These are phyloP conservation scores for Globisporangium irregulare DNA, from an alignment of 352 stramenopile genomes.

Conservation along the genomic window DNA sequence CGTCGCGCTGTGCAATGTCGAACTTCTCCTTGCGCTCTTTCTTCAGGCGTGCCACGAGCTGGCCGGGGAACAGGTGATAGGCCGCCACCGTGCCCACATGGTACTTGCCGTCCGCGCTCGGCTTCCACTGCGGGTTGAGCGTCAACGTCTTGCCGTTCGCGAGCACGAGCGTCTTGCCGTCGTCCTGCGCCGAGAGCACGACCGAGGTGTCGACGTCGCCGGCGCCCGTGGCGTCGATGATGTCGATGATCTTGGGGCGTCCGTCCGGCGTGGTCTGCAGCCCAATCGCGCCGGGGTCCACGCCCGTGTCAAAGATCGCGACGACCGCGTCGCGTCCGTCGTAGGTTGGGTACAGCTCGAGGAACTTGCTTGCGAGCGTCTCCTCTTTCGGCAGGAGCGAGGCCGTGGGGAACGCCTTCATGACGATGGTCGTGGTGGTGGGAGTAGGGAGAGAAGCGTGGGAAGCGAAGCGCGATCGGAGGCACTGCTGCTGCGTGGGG, in stretches of 20 bases:
- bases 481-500: not conserved
- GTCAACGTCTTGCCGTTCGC: slow-evolving; percentile 47
- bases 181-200: slow-evolving; percentile 49
- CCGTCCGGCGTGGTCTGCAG: slow-evolving; percentile 86
- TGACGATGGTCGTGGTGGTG: slow-evolving; percentile 9
- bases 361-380: slow-evolving; percentile 82
- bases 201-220: slow-evolving; percentile 92
- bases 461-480: not conserved
- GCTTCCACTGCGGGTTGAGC: slow-evolving; percentile 72
- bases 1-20: slow-evolving; percentile 58
- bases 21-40: slow-evolving; percentile 84
- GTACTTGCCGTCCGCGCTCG: slow-evolving; percentile 60
- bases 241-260: slow-evolving; percentile 92
- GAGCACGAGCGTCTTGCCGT: slow-evolving; percentile 40
- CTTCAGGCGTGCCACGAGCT: slow-evolving; percentile 70
- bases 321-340: slow-evolving; percentile 91
- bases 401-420: slow-evolving; percentile 62
- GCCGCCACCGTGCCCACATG: slow-evolving; percentile 81
- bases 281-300: slow-evolving; percentile 90
- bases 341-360: slow-evolving; percentile 76
- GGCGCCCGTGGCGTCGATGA: slow-evolving; percentile 93
- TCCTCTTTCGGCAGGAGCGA: slow-evolving; percentile 90
- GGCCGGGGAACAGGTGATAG: slow-evolving; percentile 88
- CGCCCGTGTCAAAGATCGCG: slow-evolving; percentile 95
- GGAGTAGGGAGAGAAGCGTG: not conserved